A percentile compares a stretch with the other conserved stretches of the same genome.
phyloP scores from a whole-genome alignment of 371 early-diverging fungal species.

The Lichtheimia corymbifera region DNA sequence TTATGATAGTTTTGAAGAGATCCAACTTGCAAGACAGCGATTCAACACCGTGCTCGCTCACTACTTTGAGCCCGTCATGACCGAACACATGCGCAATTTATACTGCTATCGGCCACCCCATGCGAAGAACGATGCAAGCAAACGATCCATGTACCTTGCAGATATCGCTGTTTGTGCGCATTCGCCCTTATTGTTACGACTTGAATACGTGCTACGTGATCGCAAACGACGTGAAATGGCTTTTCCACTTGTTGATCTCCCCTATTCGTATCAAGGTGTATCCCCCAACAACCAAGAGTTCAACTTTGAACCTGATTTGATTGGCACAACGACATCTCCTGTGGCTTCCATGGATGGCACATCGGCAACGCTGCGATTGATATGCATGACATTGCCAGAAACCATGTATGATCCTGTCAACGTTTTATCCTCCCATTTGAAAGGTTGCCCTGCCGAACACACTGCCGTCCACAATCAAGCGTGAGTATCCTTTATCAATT shows the following conservation, averaged over 20 bases:
- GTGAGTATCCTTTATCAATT: slow-evolving; percentile 19
- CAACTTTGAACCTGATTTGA: slow-evolving; percentile 62
- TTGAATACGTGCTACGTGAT: slow-evolving; percentile 63
- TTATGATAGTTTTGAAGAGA: slow-evolving; percentile 38
- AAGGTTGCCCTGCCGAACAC: slow-evolving; percentile 31
- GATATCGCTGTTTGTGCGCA: slow-evolving; percentile 64
- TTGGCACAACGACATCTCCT: slow-evolving; percentile 68
- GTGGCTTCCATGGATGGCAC: slow-evolving; percentile 75
- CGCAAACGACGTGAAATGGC: slow-evolving; percentile 38
- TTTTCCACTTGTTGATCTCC: slow-evolving; percentile 61
- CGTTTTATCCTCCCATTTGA: slow-evolving; percentile 24
- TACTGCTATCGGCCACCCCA: slow-evolving; percentile 71
- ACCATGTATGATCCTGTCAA: slow-evolving; percentile 43
- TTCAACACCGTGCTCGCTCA: slow-evolving; percentile 63
- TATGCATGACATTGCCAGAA: slow-evolving; percentile 64
- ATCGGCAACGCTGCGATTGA: slow-evolving; percentile 64
- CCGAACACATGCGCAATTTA: slow-evolving; percentile 47
- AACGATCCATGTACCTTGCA: slow-evolving; percentile 47
- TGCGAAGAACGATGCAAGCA: slow-evolving; percentile 45
- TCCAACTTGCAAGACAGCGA: slow-evolving; percentile 47
- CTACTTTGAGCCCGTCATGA: slow-evolving; percentile 64
- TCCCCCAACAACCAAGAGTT: slow-evolving; percentile 29
- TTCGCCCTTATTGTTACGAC: slow-evolving; percentile 62
- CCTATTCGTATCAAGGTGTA: slow-evolving; percentile 54
- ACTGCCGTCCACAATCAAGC: slow-evolving; percentile 27